phyloP scores from a whole-genome alignment of 208 protist genomes.

The Leishmania amazonensis region DNA sequence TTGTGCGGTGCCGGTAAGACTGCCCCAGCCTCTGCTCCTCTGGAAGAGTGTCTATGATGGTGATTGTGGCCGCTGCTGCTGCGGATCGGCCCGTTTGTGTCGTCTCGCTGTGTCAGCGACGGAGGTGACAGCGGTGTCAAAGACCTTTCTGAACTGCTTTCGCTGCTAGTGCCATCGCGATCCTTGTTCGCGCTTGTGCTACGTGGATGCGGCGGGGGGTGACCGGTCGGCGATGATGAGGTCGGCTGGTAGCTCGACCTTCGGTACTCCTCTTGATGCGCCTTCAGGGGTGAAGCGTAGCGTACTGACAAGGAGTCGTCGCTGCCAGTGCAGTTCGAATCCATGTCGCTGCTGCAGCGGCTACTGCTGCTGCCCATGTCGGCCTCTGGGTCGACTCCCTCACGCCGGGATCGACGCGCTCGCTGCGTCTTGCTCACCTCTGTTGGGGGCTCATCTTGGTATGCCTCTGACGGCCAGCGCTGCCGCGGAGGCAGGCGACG shows the following conservation, averaged over 20 bases:
- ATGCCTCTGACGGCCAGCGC: conserved; percentile 35
- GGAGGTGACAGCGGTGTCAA: background rate
- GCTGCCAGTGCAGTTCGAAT: conserved; percentile 1
- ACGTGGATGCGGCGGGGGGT: background rate
- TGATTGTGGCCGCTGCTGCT: background rate
- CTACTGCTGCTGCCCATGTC: conserved; percentile 29
- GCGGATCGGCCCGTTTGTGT: background rate
- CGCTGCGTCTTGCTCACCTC: conserved; percentile 24
- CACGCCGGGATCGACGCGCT: conserved; percentile 2
- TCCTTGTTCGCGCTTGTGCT: conserved; percentile 5
- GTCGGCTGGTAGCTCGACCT: background rate
- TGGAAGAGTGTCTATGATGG: background rate
- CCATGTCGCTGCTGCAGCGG: conserved; percentile 1
- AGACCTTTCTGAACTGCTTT: background rate
- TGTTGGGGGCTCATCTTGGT: conserved; percentile 30
- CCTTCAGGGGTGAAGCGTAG: conserved; percentile 15
- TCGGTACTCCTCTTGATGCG: background rate
- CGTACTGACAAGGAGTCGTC: conserved; percentile 8
- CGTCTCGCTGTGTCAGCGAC: background rate
- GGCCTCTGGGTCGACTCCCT: conserved; percentile 32
- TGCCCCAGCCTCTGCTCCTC: background rate
- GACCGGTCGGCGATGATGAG: conserved; percentile 1
- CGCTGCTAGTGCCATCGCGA: background rate
- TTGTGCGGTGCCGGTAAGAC: background rate
- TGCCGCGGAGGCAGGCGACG: conserved; percentile 18